phyloP scores from a whole-genome alignment of 345 rosid genomes.

The Sonneratia alba region DNA sequence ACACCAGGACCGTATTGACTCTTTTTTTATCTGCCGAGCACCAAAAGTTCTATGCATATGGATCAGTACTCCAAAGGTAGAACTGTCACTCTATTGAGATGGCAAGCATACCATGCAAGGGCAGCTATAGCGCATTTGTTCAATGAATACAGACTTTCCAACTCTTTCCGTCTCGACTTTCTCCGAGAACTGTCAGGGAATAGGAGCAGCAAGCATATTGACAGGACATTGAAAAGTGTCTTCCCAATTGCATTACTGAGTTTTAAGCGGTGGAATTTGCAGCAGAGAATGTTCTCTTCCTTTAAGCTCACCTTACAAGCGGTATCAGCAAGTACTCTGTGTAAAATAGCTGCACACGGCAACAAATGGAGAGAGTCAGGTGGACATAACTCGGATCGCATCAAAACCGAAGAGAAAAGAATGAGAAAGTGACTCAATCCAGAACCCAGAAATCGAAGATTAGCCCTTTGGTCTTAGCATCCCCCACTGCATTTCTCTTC shows the following conservation, averaged over 20 bases:
- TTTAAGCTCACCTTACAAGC: constrained; percentile 42
- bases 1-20: too few species aligned
- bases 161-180: neutral
- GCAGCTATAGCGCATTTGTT: too few species aligned
- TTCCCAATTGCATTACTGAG: neutral
- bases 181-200: neutral
- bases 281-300: neutral
- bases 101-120: too few species aligned
- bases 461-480: neutral
- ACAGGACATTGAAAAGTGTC: neutral
- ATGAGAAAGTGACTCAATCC: neutral
- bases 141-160: neutral
- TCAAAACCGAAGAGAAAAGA: neutral
- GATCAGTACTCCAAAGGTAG: too few species aligned
- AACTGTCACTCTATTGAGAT: too few species aligned
- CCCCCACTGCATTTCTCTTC: neutral
- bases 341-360: constrained; percentile 67
- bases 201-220: neutral
- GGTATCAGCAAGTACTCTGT: constrained; percentile 90
- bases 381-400: neutral
- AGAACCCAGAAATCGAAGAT: neutral
- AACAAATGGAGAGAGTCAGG: neutral
- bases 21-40: too few species aligned
- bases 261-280: neutral
- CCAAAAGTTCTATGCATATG: too few species aligned